Conservation (phyloP, 352 stramenopile genomes). For the Phytophthora sp. region DNA sequence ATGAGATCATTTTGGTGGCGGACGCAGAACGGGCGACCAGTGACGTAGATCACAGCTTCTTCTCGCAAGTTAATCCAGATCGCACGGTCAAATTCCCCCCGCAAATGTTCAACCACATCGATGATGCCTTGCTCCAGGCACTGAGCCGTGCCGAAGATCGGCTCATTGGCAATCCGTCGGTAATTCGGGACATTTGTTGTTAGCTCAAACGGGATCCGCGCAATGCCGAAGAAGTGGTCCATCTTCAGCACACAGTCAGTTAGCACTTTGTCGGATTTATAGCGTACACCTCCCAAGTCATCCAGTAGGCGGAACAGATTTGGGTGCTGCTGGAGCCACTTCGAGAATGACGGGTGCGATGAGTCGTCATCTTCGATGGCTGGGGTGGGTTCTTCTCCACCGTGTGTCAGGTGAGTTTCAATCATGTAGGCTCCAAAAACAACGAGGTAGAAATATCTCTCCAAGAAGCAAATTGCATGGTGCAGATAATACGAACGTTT, state of each 20-base stretch:
- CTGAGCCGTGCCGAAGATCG: slow-evolving; percentile 88
- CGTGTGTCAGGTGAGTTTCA: slow-evolving; percentile 20
- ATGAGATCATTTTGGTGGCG: slow-evolving; percentile 82
- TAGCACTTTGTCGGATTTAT: slow-evolving; percentile 85
- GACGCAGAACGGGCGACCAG: slow-evolving; percentile 84
- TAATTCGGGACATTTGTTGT: slow-evolving; percentile 87
- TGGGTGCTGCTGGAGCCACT: slow-evolving; percentile 78
- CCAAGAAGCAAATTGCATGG: slow-evolving; percentile 85
- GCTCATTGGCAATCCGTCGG: slow-evolving; percentile 74
- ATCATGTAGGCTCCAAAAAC: slow-evolving; percentile 88
- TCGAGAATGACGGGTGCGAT: slow-evolving; percentile 72
- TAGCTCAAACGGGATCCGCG: slow-evolving; percentile 65
- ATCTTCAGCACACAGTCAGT: slow-evolving; percentile 87
- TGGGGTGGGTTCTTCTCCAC: slow-evolving; percentile 6
- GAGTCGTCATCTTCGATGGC: slow-evolving; percentile 27
- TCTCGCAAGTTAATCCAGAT: slow-evolving; percentile 93
- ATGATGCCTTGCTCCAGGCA: slow-evolving; percentile 76
- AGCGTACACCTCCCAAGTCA: slow-evolving; percentile 77
- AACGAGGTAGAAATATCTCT: slow-evolving; percentile 91
- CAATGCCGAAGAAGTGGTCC: slow-evolving; percentile 90
- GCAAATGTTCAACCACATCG: slow-evolving; percentile 69
- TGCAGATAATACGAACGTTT: slow-evolving; percentile 87
- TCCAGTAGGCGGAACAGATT: slow-evolving; percentile 80
- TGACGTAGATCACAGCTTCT: slow-evolving; percentile 92
- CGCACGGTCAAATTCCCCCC: slow-evolving; percentile 60